phyloP scores from a whole-genome alignment of 768 basidiomycete species.

The Agrocybe pediades region DNA sequence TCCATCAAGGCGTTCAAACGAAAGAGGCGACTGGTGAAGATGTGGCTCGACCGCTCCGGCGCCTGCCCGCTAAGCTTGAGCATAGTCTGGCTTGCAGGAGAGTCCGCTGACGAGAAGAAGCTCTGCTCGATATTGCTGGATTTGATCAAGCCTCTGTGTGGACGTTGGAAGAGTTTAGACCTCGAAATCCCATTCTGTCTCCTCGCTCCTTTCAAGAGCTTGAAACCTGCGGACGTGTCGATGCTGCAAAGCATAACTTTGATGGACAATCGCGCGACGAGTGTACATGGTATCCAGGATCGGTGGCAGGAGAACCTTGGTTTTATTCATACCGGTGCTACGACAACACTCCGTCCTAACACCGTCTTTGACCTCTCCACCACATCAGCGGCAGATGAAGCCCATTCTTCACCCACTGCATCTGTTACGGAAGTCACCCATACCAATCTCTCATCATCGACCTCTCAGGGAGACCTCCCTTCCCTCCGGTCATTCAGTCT shows the following conservation, averaged over 20 bases:
- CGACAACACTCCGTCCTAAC: not conserved
- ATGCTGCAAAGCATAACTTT: conserved; percentile 23
- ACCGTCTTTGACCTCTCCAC: too few relatives aligned
- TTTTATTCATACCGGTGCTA: too few relatives aligned
- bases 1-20: conserved; percentile 21
- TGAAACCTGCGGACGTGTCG: conserved; percentile 25
- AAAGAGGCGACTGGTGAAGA: conserved; percentile 24
- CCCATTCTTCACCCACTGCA: too few relatives aligned
- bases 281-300: conserved; percentile 17
- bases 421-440: too few relatives aligned
- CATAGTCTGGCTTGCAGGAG: conserved; percentile 28
- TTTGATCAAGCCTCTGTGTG: conserved; percentile 21
- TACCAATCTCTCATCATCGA: too few relatives aligned
- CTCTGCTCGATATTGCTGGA: conserved; percentile 23
- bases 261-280: conserved; percentile 26
- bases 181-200: conserved; percentile 28
- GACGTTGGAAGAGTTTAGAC: conserved; percentile 24
- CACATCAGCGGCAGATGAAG: conserved; percentile 20
- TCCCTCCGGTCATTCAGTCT: conserved; percentile 24
- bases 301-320: conserved; percentile 25
- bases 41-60: conserved; percentile 28
- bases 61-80: conserved; percentile 25
- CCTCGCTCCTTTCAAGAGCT: conserved; percentile 25
- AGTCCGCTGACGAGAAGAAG: conserved; percentile 24
- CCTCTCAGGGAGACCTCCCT: not conserved